Percentiles rank a stretch among this genome's conserved stretches.
Evolutionary conservation across 1,139 yeast species (phyloP).

Genomic region (Candida dubliniensis): DNA sequence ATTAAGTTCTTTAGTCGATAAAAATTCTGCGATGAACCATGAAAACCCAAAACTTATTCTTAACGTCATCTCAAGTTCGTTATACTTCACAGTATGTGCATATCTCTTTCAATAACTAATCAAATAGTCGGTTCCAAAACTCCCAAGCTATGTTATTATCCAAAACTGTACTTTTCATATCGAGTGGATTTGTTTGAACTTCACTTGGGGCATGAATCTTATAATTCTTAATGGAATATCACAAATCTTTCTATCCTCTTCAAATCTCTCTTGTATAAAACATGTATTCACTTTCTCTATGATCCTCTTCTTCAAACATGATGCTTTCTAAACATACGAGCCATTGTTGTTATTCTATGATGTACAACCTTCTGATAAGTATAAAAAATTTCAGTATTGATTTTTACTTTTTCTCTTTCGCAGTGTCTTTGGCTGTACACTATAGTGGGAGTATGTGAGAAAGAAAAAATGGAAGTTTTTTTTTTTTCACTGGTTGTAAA

Average conservation of each 20-base stretch:
- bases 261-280: not conserved
- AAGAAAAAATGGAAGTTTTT: constrained; percentile 1
- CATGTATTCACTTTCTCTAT: not conserved
- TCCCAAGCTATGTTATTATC: too few relatives aligned
- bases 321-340: constrained; percentile 14
- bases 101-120: too few relatives aligned
- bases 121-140: too few relatives aligned
- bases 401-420: constrained; percentile 8
- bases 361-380: constrained; percentile 7
- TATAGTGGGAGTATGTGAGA: constrained; percentile 1
- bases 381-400: constrained; percentile 11
- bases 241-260: not conserved
- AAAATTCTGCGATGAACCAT: too few relatives aligned
- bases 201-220: too few relatives aligned
- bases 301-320: not conserved
- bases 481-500: not conserved
- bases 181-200: too few relatives aligned
- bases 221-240: not conserved
- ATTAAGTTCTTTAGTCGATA: too few relatives aligned
- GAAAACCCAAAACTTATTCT: too few relatives aligned
- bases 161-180: too few relatives aligned
- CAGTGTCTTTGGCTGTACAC: constrained; percentile 1
- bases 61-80: too few relatives aligned
- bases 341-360: constrained; percentile 12
- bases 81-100: too few relatives aligned